Base-by-base conservation (phyloP, 306 rosid species). In the Cicer chorassanicum region DNA sequence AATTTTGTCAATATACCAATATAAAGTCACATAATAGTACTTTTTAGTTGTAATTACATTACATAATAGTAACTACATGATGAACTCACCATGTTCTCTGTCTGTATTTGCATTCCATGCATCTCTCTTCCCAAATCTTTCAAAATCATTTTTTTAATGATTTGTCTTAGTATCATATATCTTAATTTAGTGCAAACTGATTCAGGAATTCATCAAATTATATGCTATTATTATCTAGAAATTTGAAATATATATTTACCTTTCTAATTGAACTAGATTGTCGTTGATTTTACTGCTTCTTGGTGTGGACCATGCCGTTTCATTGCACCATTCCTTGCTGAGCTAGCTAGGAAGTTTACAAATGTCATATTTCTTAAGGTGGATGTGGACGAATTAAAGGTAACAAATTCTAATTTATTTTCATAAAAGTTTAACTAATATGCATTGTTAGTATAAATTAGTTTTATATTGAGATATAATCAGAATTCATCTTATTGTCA, bases 271-370 rank as follows among this genome's bases (percentile, higher is more conserved):
- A 51, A 49, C 69, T 79, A 87, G 88, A 80, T 95, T 38, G 97
- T 95, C 42, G 89, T 95, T 69, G 92, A 95, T 76, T 95, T 95
- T 76, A 90, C 98, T 56, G 98, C 99, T 60, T 90, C 98, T 11
- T 95, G 99, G 97, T 95, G 99, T 46, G 98, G 96, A 78, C 99
- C 98, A 56, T 95, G 99, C 82, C 97, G 95, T 40, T 82, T 85
- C 88, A 87, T 92, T 74, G 76, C 91, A 41, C 99, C 99, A 29
- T 82, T 85, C 84, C 84, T 92, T 70, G 80, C 85, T 18, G 96
- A 90, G 60, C 76, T 92, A 61, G 99, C 99, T 62, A 86, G 75
- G 89, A 94, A 80, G 76, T 76, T 43, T 41, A 80, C 92, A 6
- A 49, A 45, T 53, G 93, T 85, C 74, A 80, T 81, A 21, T 95